Evolutionary conservation across 768 basidiomycete genomes (phyloP).

Genomic region (Xerocomellus intermedius): DNA sequence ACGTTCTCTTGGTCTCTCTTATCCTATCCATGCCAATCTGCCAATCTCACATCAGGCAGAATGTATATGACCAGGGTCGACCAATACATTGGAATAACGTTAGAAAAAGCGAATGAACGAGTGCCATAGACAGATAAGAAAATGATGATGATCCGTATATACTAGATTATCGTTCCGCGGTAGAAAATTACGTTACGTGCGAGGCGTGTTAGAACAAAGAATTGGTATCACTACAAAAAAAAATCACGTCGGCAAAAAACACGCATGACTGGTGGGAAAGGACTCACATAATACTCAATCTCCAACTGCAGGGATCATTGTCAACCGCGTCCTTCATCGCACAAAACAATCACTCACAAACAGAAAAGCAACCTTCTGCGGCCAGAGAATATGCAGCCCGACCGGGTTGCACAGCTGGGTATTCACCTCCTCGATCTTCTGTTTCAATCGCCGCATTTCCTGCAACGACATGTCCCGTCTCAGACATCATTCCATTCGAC

Average conservation of each 20-base stretch:
- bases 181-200: constrained; percentile 1
- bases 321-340: neutral
- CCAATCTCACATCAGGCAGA: neutral
- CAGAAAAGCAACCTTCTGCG: constrained; percentile 80
- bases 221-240: constrained; percentile 22
- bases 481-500: constrained; percentile 6
- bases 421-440: constrained; percentile 68
- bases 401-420: constrained; percentile 73
- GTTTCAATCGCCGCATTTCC: constrained; percentile 74
- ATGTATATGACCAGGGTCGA: neutral
- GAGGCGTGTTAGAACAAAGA: neutral
- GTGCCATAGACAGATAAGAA: neutral
- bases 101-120: neutral
- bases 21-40: neutral
- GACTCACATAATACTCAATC: constrained; percentile 89
- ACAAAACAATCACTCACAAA: constrained; percentile 64
- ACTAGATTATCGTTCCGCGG: constrained; percentile 15
- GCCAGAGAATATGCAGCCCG: constrained; percentile 87
- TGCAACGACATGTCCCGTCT: constrained; percentile 30
- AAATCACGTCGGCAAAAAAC: neutral
- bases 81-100: constrained; percentile 7
- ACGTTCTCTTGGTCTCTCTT: too few relatives aligned
- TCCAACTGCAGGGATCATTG: constrained; percentile 62
- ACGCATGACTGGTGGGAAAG: neutral
- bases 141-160: constrained; percentile 7